These are phyloP conservation scores for Cladosporium sp. DNA, from an alignment of 2,329 filamentous ascomycete genomes.

Conservation along the genomic window DNA sequence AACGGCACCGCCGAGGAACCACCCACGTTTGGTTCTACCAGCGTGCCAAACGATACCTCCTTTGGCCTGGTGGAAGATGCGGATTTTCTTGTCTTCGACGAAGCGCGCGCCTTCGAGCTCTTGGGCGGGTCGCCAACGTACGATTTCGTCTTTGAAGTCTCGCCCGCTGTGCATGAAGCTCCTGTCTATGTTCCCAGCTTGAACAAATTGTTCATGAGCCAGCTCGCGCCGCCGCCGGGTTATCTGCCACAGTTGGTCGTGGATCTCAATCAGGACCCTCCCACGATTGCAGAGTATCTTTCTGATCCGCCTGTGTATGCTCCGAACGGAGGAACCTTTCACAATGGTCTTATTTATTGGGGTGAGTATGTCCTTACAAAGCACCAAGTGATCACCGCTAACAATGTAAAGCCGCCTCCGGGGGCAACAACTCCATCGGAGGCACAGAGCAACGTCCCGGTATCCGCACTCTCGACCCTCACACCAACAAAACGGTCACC, in stretches of 20 bases:
- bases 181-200: slow-evolving; percentile 39
- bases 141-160: slow-evolving; percentile 37
- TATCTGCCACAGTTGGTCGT: slow-evolving; percentile 34
- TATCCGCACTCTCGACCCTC: slow-evolving; percentile 42
- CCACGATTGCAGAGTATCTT: slow-evolving; percentile 35
- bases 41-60: slow-evolving; percentile 32
- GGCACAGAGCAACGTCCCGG: slow-evolving; percentile 38
- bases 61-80: slow-evolving; percentile 31
- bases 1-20: slow-evolving; percentile 16
- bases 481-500: slow-evolving; percentile 38
- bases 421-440: slow-evolving; percentile 35
- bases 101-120: slow-evolving; percentile 32
- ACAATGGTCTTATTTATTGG: slow-evolving; percentile 39
- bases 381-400: background rate
- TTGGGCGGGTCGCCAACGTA: slow-evolving; percentile 36
- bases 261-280: slow-evolving; percentile 42
- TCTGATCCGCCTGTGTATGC: slow-evolving; percentile 43
- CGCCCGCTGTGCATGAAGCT: slow-evolving; percentile 39
- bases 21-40: slow-evolving; percentile 32
- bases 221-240: slow-evolving; percentile 34
- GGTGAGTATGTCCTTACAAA: slow-evolving; percentile 9
- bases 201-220: slow-evolving; percentile 39
- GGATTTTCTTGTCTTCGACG: slow-evolving; percentile 38
- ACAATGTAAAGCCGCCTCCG: slow-evolving; percentile 26
- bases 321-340: slow-evolving; percentile 40